These are phyloP conservation scores for Tricholoma flavovirens DNA, from an alignment of 768 basidiomycete genomes.

Conservation along the genomic window DNA sequence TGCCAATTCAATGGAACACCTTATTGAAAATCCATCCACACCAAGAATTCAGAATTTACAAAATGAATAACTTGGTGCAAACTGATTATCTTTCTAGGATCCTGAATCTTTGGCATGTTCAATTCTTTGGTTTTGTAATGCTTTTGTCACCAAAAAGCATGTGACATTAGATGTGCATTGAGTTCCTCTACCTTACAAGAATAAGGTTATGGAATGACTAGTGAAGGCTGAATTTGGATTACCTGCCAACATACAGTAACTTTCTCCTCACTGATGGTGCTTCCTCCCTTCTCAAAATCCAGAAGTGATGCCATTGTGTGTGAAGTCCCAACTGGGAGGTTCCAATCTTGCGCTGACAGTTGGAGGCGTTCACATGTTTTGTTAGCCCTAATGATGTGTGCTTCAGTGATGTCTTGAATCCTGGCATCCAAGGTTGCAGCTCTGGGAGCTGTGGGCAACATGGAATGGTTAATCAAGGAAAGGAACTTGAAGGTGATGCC, in stretches of 20 bases:
- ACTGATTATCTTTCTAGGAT: no score
- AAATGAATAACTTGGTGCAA: no score
- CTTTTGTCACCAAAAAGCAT: no score
- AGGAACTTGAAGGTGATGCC: background rate
- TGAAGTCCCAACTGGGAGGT: background rate
- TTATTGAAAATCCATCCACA: no score
- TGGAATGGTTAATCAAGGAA: background rate
- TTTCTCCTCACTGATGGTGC: background rate
- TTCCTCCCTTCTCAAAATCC: background rate
- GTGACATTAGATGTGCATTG: no score
- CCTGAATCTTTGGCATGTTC: no score
- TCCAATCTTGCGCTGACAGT: background rate
- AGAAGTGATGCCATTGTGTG: background rate
- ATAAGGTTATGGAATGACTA: background rate
- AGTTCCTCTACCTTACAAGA: no score
- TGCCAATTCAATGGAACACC: no score
- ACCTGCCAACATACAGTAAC: background rate
- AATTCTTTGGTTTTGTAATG: no score
- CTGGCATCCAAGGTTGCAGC: background rate
- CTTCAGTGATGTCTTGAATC: background rate
- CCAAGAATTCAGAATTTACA: no score
- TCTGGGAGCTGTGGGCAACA: background rate
- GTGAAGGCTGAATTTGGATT: background rate
- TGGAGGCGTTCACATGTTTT: background rate
- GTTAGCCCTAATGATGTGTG: background rate